Evolutionary conservation across 352 stramenopile species (phyloP).

Genomic region (Pelagophyceae sp.): DNA sequence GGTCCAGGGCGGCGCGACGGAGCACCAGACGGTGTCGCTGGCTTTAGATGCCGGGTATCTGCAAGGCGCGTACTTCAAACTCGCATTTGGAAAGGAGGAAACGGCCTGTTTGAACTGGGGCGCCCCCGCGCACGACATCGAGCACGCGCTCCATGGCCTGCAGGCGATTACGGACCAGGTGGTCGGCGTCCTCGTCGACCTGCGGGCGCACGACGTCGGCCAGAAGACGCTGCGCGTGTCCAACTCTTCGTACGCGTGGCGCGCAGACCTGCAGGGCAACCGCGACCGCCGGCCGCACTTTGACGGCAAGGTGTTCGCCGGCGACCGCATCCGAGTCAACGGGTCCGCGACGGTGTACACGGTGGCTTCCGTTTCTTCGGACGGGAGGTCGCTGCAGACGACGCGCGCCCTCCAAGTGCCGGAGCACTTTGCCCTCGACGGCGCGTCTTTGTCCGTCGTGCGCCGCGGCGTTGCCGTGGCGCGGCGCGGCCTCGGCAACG

Average conservation of each 20-base stretch:
- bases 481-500: constrained; percentile 22
- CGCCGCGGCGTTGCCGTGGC: constrained; percentile 13
- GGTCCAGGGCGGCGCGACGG: constrained; percentile 15
- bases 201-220: neutral
- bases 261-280: constrained; percentile 12
- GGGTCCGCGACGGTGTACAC: constrained; percentile 29
- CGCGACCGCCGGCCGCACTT: constrained; percentile 19
- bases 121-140: constrained; percentile 38
- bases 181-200: constrained; percentile 29
- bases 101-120: constrained; percentile 48
- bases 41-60: constrained; percentile 72
- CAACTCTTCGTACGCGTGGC: constrained; percentile 11
- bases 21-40: constrained; percentile 60
- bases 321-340: constrained; percentile 27
- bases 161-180: constrained; percentile 34
- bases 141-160: constrained; percentile 43
- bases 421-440: constrained; percentile 7
- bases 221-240: neutral
- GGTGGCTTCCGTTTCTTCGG: constrained; percentile 12
- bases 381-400: neutral
- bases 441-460: constrained; percentile 9
- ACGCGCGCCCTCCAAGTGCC: neutral
- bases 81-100: constrained; percentile 52
- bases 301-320: constrained; percentile 23
- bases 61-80: constrained; percentile 68